Conservation (phyloP, 2,329 filamentous ascomycete species). For the Hymenoscyphus albidus region DNA sequence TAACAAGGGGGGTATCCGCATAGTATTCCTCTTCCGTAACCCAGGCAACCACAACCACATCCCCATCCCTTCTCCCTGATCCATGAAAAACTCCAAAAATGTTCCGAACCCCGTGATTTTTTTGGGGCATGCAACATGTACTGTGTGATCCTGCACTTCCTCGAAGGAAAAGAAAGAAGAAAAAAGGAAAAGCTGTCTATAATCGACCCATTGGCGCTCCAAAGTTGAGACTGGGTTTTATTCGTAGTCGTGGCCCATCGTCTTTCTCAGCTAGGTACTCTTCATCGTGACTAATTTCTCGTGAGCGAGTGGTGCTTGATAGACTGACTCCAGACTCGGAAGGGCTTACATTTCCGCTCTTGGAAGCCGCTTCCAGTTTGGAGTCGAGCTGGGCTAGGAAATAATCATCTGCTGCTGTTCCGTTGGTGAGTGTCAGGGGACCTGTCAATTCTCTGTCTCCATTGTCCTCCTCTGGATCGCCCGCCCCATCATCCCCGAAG, state of each 20-base stretch:
- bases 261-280: constrained; percentile 18
- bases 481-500: constrained; percentile 11
- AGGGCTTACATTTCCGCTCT: constrained; percentile 20
- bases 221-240: constrained; percentile 32
- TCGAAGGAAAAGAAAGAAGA: neutral
- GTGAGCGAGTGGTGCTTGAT: neutral
- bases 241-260: constrained; percentile 25
- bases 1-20: constrained; percentile 2
- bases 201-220: constrained; percentile 30
- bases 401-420: constrained; percentile 18
- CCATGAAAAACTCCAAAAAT: neutral
- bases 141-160: constrained; percentile 1
- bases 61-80: neutral
- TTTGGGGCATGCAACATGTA: neutral
- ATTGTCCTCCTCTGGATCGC: constrained; percentile 14
- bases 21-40: neutral
- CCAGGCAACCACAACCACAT: neutral
- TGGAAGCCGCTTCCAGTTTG: constrained; percentile 26
- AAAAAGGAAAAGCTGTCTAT: constrained; percentile 12
- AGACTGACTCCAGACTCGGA: constrained; percentile 12
- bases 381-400: constrained; percentile 28
- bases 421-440: constrained; percentile 27
- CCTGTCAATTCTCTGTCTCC: constrained; percentile 29
- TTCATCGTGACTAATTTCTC: neutral
- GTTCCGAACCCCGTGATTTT: neutral